Evolutionary conservation across 2,329 filamentous ascomycete species (phyloP), one percentile per base, ranked within the genome.

Genomic region (Leptographium radiaticola): DNA sequence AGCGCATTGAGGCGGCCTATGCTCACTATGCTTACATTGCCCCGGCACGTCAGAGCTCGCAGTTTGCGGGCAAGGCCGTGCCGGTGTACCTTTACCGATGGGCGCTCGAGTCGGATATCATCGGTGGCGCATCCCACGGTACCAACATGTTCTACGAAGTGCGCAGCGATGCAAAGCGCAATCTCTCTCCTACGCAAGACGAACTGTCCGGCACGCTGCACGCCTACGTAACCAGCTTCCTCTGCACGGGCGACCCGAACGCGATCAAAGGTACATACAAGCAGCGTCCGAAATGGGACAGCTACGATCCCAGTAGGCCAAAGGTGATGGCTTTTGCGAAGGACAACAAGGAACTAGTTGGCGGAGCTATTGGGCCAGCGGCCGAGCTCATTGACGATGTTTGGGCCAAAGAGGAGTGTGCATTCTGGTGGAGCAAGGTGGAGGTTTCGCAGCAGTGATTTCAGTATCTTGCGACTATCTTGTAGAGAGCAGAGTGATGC

Each of bases 1-100:
- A 75, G 54, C 75, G 76, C 2, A 66, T 77, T 2, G 75, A 77
- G 57, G 72, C 71, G 2, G 74, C 75, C 0, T 80, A 79, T 46
- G 75, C 70, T 0, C 72, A 79, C 55, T 80, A 76, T 50, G 75
- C 75, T 0, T 79, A 79, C 52, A 69, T 76, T 0, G 70, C 75
- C 1, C 55, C 76, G 0, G 75, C 75, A 0, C 68, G 73, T 0
- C 75, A 79, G 58, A 77, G 74, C 0, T 74, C 71, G 0, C 60
- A 68, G 20, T 25, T 48, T 30, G 51, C 39, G 1, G 18, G n/a
- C 42, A 11, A 36, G n/a, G 6, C 12, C 15, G n/a, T 34, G 74
- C 31, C 73, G 0, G 69, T 77, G 0, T 78, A 72, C 49, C 60
- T 77, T 4, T 78, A 79, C 56, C 73, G 75, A 60, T 77, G 76